Base-by-base conservation (phyloP, 768 basidiomycete species). In the Russula brevipes region DNA sequence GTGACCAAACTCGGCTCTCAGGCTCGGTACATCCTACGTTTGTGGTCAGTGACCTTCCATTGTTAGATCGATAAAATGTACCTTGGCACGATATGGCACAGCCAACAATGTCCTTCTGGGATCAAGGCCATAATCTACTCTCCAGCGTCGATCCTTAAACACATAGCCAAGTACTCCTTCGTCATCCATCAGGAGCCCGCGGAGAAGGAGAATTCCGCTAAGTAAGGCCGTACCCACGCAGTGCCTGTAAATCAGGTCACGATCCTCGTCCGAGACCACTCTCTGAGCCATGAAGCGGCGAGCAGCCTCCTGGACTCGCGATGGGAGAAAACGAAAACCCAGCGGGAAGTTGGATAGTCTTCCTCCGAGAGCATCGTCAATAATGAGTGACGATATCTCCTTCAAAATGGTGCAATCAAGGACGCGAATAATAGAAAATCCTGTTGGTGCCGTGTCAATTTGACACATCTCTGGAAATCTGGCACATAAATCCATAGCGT, bases 51-150 rank as follows among this genome's bases (percentile, higher is more conserved):
- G 4, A 17, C n/a, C 0, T n/a, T n/a, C 4, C 9, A 3, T 5
- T 7, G 24, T 17, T 9, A 55, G 16, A 19, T 54, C 8, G 4
- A 39, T 33, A 24, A 2, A 24, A 17, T 44, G 5, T 9, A 64
- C 63, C 64, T 71, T 83, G 0, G 82, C 82, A n/a, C 77, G 73
- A 59, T 80, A 83, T 0, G 82, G 82, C 0, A 83, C 81, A 1
- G 82, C 81, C 1, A 83, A 74, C 65, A 79, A 70, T 1, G 80
- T 76, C 4, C 82, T 76, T 6, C 51, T 63, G 2, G 66, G 67
- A 52, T 79, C 78, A 5, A 81, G 75, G 2, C 82, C 82, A 64
- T 80, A 84, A 50, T 83, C 78, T 0, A 83, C 82, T 36, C 82
- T 69, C 80, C 81, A 83, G 11, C 80, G 75, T 51, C 72, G 74